Base-by-base conservation (phyloP, 257 asterid genomes). In the Plantago ovata region DNA sequence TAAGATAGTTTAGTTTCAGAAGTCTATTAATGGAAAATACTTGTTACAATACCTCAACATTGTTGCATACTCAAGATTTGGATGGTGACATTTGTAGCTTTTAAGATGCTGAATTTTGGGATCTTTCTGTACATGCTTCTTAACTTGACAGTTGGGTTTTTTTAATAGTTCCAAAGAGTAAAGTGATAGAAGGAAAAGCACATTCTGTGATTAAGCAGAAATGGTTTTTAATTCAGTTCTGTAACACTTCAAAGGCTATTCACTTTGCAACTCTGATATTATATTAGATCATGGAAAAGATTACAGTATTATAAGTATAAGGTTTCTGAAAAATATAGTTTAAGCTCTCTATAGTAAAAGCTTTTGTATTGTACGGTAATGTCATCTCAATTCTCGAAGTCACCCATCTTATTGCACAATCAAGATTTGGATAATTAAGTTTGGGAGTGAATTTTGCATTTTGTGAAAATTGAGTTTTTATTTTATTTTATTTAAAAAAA, bases 111-210 rank as follows among this genome's bases (percentile, higher is more conserved):
- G 7, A 38, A 65, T 38, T n/a, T 12, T 40, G 18, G 56, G 6
- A 15, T 7, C 21, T 7, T 24, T 12, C 21, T 46, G 16, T 0
- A 10, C 39, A 23, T 33, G 61, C 61, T 67, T 63, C 74, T 60
- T 72, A 63, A 23, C 74, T 67, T 59, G 71, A 59, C 46, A 36
- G 59, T 72, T 14, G 40, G 67, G 69, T 47, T 62, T 47, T 21
- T 51, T 41, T 48, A 42, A 36, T 20, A 61, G 66, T 58, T 55
- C 51, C 54, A 40, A 39, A 48, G 15, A 21, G 23, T 13, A 56
- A 39, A 33, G 40, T 38, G 38, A 23, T 32, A 32, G 21, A 2
- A 12, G 60, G 23, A 20, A 64, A 43, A 36, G 46, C 53, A 53
- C 24, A 52, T 21, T 65, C 43, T 24, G 10, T 32, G 21, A 20